Percentiles rank a stretch among this genome's conserved stretches.
These are phyloP conservation scores for Astragalus glycyphyllos DNA, from an alignment of 306 rosid genomes.

Conservation along the genomic window DNA sequence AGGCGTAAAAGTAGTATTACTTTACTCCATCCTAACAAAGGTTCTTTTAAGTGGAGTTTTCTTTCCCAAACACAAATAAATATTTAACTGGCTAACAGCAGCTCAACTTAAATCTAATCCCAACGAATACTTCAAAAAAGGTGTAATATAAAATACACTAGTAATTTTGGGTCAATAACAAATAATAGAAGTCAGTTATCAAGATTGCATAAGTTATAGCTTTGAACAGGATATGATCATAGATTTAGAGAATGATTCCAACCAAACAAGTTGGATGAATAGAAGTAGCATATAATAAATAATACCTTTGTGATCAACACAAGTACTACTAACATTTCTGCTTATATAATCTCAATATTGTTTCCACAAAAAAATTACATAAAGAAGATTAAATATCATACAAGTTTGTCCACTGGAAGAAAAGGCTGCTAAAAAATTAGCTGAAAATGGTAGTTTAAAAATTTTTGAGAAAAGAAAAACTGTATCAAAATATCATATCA, in stretches of 20 bases:
- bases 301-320: conserved; percentile 15
- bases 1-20: conserved; percentile 20
- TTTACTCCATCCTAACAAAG: neutral
- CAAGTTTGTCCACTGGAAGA: neutral
- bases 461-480: neutral
- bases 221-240: neutral
- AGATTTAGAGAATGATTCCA: neutral
- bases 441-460: neutral
- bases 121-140: neutral
- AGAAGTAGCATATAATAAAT: conserved; percentile 12
- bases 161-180: conserved; percentile 11
- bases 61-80: neutral
- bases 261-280: conserved; percentile 17
- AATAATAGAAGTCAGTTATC: neutral
- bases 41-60: neutral
- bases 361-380: neutral
- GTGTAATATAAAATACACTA: neutral
- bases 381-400: neutral
- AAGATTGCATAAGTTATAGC: conserved; percentile 4
- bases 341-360: neutral
- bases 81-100: neutral
- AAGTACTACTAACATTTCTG: conserved; percentile 9
- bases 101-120: neutral
- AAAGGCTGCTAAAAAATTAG: neutral
- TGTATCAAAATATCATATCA: conserved; percentile 17